A percentile compares a stretch with the other conserved stretches of the same genome.
Evolutionary conservation across 805 yeast genomes (phyloP).

Genomic region (Zygotorulaspora sp.): DNA sequence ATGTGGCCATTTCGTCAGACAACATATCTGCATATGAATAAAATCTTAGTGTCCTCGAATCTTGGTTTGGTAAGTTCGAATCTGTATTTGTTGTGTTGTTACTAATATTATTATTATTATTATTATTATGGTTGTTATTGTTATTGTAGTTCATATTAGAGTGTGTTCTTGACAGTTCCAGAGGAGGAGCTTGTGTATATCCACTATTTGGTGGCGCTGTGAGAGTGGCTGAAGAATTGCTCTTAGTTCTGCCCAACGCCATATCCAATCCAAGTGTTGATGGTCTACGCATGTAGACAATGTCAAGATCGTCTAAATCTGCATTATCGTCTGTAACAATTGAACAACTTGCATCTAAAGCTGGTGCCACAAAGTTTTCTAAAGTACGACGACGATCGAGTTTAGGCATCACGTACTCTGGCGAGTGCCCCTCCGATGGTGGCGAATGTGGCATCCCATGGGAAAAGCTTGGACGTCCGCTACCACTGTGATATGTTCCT

Average conservation of each 20-base stretch:
- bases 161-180: conserved; percentile 11
- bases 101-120: conserved; percentile 7
- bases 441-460: conserved; percentile 13
- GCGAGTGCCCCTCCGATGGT: conserved; percentile 15
- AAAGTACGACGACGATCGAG: conserved; percentile 40
- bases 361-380: conserved; percentile 76
- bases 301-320: conserved; percentile 64
- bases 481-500: conserved; percentile 1
- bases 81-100: conserved; percentile 5
- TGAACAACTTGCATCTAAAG: conserved; percentile 71
- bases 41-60: conserved; percentile 41
- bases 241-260: conserved; percentile 38
- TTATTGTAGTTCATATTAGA: conserved; percentile 14
- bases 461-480: conserved; percentile 3
- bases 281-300: conserved; percentile 60
- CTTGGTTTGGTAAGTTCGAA: conserved; percentile 20
- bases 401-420: conserved; percentile 25
- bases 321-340: conserved; percentile 52
- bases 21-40: conserved; percentile 80
- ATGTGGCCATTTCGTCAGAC: conserved; percentile 51
- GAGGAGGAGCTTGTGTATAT: conserved; percentile 3
- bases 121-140: conserved; percentile 3
- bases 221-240: conserved; percentile 22
- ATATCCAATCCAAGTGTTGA: conserved; percentile 46
- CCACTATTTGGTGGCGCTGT: conserved; percentile 11